Conservation (phyloP, 331 rosid genomes). For the Cydonia oblonga region DNA sequence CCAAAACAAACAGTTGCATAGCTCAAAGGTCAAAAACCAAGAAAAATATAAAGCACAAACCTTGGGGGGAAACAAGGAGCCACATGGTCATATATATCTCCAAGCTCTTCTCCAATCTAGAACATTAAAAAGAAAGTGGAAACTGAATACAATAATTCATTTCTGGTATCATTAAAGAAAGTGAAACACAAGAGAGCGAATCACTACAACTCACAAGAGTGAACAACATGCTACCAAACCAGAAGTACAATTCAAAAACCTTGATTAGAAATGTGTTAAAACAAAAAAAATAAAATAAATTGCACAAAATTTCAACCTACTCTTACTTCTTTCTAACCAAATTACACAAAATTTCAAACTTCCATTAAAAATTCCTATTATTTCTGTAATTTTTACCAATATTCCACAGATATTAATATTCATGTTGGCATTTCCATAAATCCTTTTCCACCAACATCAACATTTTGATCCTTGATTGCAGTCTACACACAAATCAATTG, state of each 20-base stretch:
- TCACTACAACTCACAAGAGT: not conserved
- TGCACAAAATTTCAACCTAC: not conserved
- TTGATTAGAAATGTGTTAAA: not conserved
- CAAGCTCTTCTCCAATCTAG: conserved; percentile 94
- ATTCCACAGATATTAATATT: not conserved
- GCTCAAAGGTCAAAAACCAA: conserved; percentile 13
- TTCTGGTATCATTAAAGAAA: not conserved
- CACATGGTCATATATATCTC: conserved; percentile 74
- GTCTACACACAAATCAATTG: not conserved
- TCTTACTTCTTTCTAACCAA: too few relatives aligned
- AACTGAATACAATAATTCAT: not conserved
- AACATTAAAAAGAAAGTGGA: conserved; percentile 12
- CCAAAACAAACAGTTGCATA: conserved; percentile 1
- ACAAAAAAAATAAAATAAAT: not conserved
- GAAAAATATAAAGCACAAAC: conserved; percentile 23
- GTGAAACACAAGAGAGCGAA: not conserved
- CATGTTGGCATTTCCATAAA: not conserved
- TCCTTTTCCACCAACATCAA: not conserved
- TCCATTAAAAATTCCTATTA: not conserved
- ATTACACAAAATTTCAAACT: not conserved
- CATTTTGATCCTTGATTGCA: not conserved
- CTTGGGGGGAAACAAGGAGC: conserved; percentile 99
- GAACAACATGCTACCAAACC: not conserved
- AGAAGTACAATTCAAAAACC: not conserved
- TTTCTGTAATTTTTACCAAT: not conserved